Conservation (phyloP, 2,329 filamentous ascomycete genomes). For the Mariannaea sp. region DNA sequence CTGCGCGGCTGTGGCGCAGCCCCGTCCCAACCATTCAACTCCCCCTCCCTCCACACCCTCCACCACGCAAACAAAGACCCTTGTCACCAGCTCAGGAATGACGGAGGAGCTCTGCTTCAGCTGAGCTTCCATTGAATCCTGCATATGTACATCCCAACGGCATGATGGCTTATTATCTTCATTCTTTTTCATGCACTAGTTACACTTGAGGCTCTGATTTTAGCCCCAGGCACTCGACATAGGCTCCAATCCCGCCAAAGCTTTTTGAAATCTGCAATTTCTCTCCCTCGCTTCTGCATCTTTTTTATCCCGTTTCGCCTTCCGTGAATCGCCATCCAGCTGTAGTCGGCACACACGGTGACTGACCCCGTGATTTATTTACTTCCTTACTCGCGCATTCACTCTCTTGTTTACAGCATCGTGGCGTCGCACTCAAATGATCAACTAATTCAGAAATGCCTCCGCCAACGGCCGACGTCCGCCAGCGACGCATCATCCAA, state of each 20-base stretch:
- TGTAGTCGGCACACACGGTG: too few relatives aligned
- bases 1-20: constrained; percentile 36
- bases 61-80: not conserved
- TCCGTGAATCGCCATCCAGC: not conserved
- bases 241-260: constrained; percentile 7
- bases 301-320: not conserved
- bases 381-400: not conserved
- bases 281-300: not conserved
- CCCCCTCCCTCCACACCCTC: too few relatives aligned
- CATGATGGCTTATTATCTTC: not conserved
- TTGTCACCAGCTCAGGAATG: not conserved
- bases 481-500: constrained; percentile 54
- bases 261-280: too few relatives aligned
- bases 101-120: not conserved
- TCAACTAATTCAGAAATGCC: constrained; percentile 35
- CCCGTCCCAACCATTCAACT: constrained; percentile 20
- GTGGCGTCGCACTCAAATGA: constrained; percentile 14
- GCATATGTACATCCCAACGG: not conserved
- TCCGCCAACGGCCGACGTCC: constrained; percentile 42
- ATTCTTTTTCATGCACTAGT: not conserved
- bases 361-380: not conserved
- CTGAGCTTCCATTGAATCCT: not conserved
- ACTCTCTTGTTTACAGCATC: not conserved
- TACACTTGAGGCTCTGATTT: not conserved
- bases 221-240: not conserved